Evolutionary conservation across 2,329 filamentous ascomycete genomes (phyloP), one percentile per base, ranked within the genome.

Genomic region (Gaeumannomyces sp.): DNA sequence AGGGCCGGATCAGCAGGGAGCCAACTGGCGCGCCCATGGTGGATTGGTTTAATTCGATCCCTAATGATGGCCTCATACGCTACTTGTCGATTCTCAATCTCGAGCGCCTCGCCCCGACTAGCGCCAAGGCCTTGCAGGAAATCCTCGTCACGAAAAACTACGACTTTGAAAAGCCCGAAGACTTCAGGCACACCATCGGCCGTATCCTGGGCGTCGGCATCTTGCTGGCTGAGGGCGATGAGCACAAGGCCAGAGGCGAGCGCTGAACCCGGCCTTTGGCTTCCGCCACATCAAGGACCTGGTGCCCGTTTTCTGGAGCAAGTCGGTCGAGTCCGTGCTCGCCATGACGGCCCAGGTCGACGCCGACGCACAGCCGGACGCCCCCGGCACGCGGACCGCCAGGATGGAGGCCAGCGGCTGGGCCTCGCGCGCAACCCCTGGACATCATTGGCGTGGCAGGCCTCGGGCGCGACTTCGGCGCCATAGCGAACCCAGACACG

Each of bases 151-250:
- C 84, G 25, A 88, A 86, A 66, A 86, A 81, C 68, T 92, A 93
- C 73, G 85, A 89, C 57, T 93, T 91, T 69, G 72, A 81, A 59
- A 92, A 92, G 72, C 89, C 89, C 0, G 63, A 70, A 1, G 72
- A 80, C 29, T 69, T 91, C 35, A 78, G 84, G 45, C 76, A 76
- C 59, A 80, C 82, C 1, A 77, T 94, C 4, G 84, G 83, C 1
- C 81, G 85, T 28, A 79, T 93, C 31, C 79, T 94, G 16, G 89
- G 92, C 13, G 77, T 88, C 16, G 90, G 91, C 13, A 78, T 94
- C 19, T 77, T 97, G 53, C 79, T 97, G 14, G 90, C 92, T 2
- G 93, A 97, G 76, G 93, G 93, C n/a, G 91, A 96, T 16, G 91
- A 93, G 71, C 94, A 97, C 75, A 95, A 90, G 78, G 79, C 70